phyloP scores from a whole-genome alignment of 495 filamentous ascomycete species.

The Penicillium egyptiacum region DNA sequence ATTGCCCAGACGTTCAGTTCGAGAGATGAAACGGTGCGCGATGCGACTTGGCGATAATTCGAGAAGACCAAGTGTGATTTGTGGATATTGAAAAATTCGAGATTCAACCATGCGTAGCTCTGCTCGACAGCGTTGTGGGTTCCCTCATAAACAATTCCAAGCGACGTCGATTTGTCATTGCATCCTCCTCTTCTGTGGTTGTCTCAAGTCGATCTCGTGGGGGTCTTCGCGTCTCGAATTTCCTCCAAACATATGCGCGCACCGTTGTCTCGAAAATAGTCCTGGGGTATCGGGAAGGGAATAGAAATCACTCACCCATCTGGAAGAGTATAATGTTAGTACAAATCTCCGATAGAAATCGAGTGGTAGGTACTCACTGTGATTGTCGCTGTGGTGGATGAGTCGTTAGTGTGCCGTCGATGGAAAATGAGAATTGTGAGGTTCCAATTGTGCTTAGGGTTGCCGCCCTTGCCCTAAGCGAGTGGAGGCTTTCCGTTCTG shows the following conservation, averaged over 20 bases:
- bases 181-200: conserved; percentile 4
- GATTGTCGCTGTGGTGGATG: conserved; percentile 56
- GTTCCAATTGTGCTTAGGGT: conserved; percentile 47
- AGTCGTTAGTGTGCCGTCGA: conserved; percentile 46
- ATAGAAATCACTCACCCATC: conserved; percentile 55
- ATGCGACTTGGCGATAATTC: conserved; percentile 12
- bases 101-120: conserved; percentile 10
- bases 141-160: conserved; percentile 6
- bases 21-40: conserved; percentile 26
- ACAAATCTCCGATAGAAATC: conserved; percentile 19
- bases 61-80: conserved; percentile 7
- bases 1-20: conserved; percentile 15
- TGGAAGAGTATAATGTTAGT: conserved; percentile 39
- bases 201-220: conserved; percentile 9
- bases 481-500: conserved; percentile 31
- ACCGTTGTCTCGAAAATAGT: conserved; percentile 34
- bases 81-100: conserved; percentile 25
- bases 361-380: conserved; percentile 47
- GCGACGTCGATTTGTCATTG: not conserved
- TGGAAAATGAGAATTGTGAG: conserved; percentile 50
- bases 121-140: conserved; percentile 9
- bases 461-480: conserved; percentile 52
- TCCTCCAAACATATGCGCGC: conserved; percentile 28
- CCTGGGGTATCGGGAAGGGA: conserved; percentile 29
- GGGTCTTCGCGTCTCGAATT: conserved; percentile 19